phyloP scores from a whole-genome alignment of 768 basidiomycete genomes.

The Hortiboletus flavorubellus region DNA sequence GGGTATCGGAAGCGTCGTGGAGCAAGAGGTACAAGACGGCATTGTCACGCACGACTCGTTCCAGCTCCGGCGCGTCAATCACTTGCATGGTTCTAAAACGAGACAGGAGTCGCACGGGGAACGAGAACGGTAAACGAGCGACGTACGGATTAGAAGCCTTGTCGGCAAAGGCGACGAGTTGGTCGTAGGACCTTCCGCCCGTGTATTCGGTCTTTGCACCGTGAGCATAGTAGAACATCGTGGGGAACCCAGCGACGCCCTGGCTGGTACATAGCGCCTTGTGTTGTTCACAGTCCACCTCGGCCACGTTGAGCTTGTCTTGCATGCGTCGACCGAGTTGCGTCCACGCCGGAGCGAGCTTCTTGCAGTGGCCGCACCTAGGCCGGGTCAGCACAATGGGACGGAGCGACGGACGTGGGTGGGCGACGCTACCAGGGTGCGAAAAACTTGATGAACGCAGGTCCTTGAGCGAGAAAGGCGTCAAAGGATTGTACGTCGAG shows the following conservation, averaged over 20 bases:
- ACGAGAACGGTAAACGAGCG: conserved; percentile 6
- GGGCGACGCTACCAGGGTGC: conserved; percentile 69
- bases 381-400: neutral
- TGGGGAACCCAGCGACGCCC: conserved; percentile 79
- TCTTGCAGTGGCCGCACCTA: conserved; percentile 96
- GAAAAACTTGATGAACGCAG: conserved; percentile 75
- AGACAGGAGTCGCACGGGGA: neutral
- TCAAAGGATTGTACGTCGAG: conserved; percentile 37
- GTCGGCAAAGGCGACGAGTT: conserved; percentile 69
- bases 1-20: conserved; percentile 33
- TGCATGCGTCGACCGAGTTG: conserved; percentile 71
- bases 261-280: conserved; percentile 61
- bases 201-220: conserved; percentile 71
- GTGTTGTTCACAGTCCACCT: conserved; percentile 87
- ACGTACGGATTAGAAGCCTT: conserved; percentile 72
- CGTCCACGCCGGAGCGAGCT: conserved; percentile 79
- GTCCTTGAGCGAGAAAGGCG: conserved; percentile 40
- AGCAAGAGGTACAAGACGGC: conserved; percentile 48
- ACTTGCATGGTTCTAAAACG: conserved; percentile 19
- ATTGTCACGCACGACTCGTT: conserved; percentile 9
- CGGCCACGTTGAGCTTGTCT: conserved; percentile 69
- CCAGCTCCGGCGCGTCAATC: conserved; percentile 12
- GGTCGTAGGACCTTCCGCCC: conserved; percentile 67
- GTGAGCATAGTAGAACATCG: conserved; percentile 62
- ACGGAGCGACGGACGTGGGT: neutral